Base-by-base conservation (phyloP, 345 rosid genomes). In the Gossypium ekmanianum region DNA sequence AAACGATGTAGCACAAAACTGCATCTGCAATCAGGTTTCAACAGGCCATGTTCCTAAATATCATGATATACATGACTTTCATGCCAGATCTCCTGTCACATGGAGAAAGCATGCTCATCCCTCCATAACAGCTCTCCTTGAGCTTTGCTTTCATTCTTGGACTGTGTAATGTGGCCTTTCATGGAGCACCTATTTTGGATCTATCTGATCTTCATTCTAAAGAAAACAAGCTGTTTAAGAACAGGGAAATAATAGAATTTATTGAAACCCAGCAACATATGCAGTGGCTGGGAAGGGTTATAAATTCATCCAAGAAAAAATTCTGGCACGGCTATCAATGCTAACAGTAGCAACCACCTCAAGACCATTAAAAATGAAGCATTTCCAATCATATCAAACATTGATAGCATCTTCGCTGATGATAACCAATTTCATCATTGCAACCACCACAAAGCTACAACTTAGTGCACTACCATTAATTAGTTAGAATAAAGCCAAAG, bases 21-120 rank as follows among this genome's bases (percentile, higher is more conserved):
- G 48, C 29, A 61, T 4, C 75, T 58, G 48, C 43, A 34, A 57
- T 17, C 66, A 65, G 8, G 26, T 51, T 47, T 79, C 43, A 22
- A 34, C 26, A 39, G 51, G 29, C 43, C 52, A 50, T 61, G 45
- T 17, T 26, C 34, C 69, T 44, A 73, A 68, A 72, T 4, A 13
- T 47, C 58, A 43, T 14, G 52, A 47, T 14, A 66, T 77, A 26
- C 6, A 24, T 16, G 68, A 27, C 68, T 48, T 61, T 47, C 22
- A 11, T 34, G 39, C 39, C 6, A 61, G 44, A 1, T 51, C 55
- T 67, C 26, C 39, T 24, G 7, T 45, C 58, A 47, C 22, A 56
- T 11, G 72, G 52, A 63, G 54, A 71, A 68, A 13, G 34, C 45
- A 47, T 51, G 22, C 55, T 68, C 43, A 11, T 63, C 58, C 29